These are phyloP conservation scores for Penicillium psychrosexuale DNA, from an alignment of 2,329 filamentous ascomycete genomes.

Conservation along the genomic window DNA sequence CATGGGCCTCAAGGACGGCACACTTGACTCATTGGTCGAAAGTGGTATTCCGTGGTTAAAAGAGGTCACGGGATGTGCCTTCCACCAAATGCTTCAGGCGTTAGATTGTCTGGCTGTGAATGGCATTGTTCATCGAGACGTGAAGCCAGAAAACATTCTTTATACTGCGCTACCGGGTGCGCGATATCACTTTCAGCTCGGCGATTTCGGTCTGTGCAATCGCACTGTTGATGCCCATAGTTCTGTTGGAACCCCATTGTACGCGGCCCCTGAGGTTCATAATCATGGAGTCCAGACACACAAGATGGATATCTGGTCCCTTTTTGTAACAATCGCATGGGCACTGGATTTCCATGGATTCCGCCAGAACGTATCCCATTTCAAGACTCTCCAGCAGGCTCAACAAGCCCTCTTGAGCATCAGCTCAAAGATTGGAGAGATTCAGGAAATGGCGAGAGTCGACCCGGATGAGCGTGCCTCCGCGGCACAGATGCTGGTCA, in stretches of 20 bases:
- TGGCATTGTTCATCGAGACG: background rate
- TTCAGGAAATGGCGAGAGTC: conserved; percentile 2
- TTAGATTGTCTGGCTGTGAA: background rate
- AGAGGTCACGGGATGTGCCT: too few relatives aligned
- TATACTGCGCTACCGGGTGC: background rate
- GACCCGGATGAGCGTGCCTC: background rate
- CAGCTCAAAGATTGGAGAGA: background rate
- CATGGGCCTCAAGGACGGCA: background rate
- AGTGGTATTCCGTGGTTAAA: too few relatives aligned
- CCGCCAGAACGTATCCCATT: background rate
- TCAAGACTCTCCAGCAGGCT: too few relatives aligned
- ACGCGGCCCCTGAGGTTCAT: background rate
- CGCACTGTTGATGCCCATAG: background rate
- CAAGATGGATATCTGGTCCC: background rate
- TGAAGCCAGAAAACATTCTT: background rate
- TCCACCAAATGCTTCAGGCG: background rate
- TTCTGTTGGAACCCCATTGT: background rate
- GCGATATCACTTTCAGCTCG: background rate
- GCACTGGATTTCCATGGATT: background rate
- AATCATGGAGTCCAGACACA: background rate
- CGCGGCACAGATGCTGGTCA: conserved; percentile 5
- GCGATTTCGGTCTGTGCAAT: background rate
- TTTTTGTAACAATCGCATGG: background rate
- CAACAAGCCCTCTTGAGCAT: too few relatives aligned
- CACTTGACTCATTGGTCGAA: too few relatives aligned